Conservation (phyloP, 1,284 basidiomycete species). For the Tilletia setariae region DNA sequence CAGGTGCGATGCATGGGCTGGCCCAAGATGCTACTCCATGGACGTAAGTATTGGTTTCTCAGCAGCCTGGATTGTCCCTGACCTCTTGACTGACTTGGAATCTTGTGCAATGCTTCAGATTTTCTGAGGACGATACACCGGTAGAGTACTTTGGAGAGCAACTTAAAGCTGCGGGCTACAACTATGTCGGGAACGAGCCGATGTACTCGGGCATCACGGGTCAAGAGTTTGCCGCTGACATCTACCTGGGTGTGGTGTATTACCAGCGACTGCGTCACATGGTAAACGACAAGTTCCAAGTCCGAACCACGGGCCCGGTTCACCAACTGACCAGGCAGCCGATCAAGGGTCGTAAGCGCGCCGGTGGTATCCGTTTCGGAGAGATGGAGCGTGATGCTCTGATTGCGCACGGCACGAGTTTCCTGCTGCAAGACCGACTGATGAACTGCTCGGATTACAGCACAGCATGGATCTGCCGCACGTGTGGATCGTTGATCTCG, state of each 20-base stretch:
- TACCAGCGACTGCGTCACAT: conserved; percentile 98
- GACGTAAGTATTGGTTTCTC: conserved; percentile 24
- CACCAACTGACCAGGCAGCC: conserved; percentile 94
- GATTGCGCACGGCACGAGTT: conserved; percentile 96
- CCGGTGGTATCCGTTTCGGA: conserved; percentile 97
- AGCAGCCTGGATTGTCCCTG: too few relatives aligned
- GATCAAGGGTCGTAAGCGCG: conserved; percentile 97
- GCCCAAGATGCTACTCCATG: conserved; percentile 89
- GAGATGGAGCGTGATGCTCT: conserved; percentile 99
- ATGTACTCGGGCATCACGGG: conserved; percentile 99
- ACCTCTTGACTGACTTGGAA: too few relatives aligned
- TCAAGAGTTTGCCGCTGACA: conserved; percentile 95
- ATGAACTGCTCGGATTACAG: conserved; percentile 99
- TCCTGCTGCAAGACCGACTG: conserved; percentile 92
- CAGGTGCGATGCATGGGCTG: conserved; percentile 95
- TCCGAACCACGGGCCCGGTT: conserved; percentile 93
- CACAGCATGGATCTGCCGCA: conserved; percentile 94
- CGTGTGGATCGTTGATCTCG: conserved; percentile 90
- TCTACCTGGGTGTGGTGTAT: conserved; percentile 96
- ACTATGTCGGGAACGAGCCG: conserved; percentile 98
- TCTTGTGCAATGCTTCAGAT: conserved; percentile 63
- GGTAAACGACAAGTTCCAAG: conserved; percentile 99
- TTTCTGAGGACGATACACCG: conserved; percentile 91
- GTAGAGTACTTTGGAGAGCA: conserved; percentile 97
- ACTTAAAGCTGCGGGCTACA: conserved; percentile 88